A percentile compares a stretch with the other conserved stretches of the same genome.
Evolutionary conservation across 202 grass and related monocot species (phyloP).

Genomic region (Panicum hallii): DNA sequence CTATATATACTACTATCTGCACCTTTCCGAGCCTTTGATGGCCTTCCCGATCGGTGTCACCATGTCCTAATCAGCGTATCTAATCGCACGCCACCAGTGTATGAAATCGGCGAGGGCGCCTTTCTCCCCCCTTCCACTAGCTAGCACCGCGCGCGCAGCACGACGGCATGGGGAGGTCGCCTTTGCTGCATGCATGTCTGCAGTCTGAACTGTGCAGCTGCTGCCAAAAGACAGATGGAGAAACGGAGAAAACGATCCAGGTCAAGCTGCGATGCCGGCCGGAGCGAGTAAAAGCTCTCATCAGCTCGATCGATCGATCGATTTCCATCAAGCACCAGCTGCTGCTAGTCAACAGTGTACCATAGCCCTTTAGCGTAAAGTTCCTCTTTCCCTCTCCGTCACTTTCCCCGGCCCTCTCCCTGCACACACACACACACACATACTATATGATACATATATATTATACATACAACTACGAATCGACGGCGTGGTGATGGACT

Average conservation of each 20-base stretch:
- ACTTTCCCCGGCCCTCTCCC: background rate
- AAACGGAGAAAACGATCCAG: background rate
- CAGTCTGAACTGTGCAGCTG: background rate
- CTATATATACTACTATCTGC: background rate
- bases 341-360: constrained; percentile 18
- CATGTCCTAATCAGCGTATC: constrained; percentile 61
- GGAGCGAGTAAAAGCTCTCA: background rate
- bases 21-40: constrained; percentile 19
- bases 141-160: constrained; percentile 37
- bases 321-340: background rate
- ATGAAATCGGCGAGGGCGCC: constrained; percentile 41
- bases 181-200: constrained; percentile 43
- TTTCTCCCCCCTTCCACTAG: constrained; percentile 18
- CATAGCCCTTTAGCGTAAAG: constrained; percentile 33
- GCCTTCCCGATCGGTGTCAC: constrained; percentile 38
- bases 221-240: background rate
- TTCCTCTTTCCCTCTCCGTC: background rate
- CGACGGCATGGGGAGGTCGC: constrained; percentile 1
- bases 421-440: background rate
- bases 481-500: background rate
- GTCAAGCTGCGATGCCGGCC: constrained; percentile 6
- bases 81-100: constrained; percentile 53
- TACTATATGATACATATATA: background rate
- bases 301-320: background rate
- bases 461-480: background rate